Evolutionary conservation across 108 stramenopile genomes (phyloP).

Genomic region (Nannochloropsis gaditana): DNA sequence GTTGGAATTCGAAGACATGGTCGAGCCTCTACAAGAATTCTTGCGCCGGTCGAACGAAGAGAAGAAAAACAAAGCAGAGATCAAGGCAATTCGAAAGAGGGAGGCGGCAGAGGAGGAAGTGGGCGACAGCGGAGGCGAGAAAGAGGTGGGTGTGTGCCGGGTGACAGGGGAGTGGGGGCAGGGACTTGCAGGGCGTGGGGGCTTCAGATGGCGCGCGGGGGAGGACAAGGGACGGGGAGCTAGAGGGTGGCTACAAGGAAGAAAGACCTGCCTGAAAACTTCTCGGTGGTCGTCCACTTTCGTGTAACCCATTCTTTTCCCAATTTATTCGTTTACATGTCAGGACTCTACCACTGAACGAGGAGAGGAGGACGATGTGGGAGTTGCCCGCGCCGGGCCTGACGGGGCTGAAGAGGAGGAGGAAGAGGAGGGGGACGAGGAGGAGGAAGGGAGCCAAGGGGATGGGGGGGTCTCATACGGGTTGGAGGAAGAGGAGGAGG

Average conservation of each 20-base stretch:
- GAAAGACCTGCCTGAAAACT: background rate
- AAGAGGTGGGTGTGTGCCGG: background rate
- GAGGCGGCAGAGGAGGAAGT: background rate
- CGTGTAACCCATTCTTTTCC: background rate
- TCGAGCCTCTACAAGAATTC: constrained; percentile 39
- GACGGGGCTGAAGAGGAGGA: background rate
- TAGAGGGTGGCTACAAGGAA: constrained; percentile 27
- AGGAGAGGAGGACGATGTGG: constrained; percentile 20
- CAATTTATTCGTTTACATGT: background rate
- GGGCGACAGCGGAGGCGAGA: background rate
- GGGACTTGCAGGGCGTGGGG: constrained; percentile 24
- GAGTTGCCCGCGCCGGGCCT: background rate
- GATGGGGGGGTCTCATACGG: background rate
- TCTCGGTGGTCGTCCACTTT: too few species aligned
- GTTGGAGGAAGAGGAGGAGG: background rate
- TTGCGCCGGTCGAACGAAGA: constrained; percentile 25
- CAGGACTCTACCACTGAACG: constrained; percentile 8
- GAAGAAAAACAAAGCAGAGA: constrained; percentile 1
- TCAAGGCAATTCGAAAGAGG: background rate
- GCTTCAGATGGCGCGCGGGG: constrained; percentile 32
- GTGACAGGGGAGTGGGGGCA: background rate
- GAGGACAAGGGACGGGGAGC: constrained; percentile 8
- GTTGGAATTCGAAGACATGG: constrained; percentile 43
- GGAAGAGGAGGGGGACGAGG: background rate
- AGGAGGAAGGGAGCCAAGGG: background rate